Conservation (phyloP, 768 basidiomycete genomes). For the Lentinula aciculospora region DNA sequence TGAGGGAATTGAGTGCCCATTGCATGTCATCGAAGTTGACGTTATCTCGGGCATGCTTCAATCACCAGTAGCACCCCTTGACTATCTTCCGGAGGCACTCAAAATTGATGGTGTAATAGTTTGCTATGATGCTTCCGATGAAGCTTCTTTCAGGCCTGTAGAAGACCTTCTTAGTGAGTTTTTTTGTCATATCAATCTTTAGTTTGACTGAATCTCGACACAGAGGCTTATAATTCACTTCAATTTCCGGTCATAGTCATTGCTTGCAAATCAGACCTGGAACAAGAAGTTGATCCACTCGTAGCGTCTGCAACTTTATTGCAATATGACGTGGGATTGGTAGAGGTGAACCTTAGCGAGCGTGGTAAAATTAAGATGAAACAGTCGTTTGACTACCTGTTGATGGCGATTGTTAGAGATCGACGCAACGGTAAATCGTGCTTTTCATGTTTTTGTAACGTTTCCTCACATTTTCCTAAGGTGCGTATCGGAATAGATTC, state of each 20-base stretch:
- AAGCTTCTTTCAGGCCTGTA: conserved; percentile 59
- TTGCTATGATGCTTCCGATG: conserved; percentile 75
- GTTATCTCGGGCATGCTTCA: conserved; percentile 30
- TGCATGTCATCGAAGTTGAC: conserved; percentile 54
- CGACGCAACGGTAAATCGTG: conserved; percentile 21
- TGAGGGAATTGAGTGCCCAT: conserved; percentile 35
- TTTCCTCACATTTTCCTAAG: neutral
- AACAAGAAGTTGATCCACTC: conserved; percentile 50
- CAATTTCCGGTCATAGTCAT: conserved; percentile 68
- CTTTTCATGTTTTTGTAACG: neutral
- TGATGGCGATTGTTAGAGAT: conserved; percentile 56
- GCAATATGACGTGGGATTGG: conserved; percentile 69
- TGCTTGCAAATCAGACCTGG: conserved; percentile 82
- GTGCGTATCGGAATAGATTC: conserved; percentile 17
- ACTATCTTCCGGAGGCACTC: conserved; percentile 52
- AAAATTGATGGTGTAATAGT: conserved; percentile 73
- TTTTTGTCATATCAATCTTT: no score
- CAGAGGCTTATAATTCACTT: conserved; percentile 55
- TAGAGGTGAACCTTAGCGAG: conserved; percentile 59
- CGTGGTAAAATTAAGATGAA: conserved; percentile 68
- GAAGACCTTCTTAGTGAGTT: conserved; percentile 67
- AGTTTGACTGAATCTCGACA: neutral
- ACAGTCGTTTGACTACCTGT: conserved; percentile 66
- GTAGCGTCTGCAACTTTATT: conserved; percentile 44
- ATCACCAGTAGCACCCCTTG: conserved; percentile 18